phyloP scores from a whole-genome alignment of 2,329 filamentous ascomycete genomes.

The Fusarium bactridioides region DNA sequence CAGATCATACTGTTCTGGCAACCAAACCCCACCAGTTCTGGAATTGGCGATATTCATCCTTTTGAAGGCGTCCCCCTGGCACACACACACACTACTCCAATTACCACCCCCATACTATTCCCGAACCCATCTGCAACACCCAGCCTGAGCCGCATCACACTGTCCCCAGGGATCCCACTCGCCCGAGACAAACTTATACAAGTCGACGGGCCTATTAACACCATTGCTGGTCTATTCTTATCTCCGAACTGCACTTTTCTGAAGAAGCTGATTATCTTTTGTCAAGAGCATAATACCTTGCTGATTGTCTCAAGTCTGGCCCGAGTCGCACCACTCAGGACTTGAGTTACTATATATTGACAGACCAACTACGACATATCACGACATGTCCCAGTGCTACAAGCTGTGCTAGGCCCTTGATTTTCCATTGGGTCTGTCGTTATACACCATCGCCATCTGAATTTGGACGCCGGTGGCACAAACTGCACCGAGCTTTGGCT shows the following conservation, averaged over 20 bases:
- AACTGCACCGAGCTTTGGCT: neutral
- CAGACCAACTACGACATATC: neutral
- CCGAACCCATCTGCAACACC: conserved; percentile 1
- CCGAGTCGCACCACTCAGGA: neutral
- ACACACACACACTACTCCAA: neutral
- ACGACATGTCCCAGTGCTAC: conserved; percentile 23
- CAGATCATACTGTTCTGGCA: neutral
- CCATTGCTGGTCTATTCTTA: neutral
- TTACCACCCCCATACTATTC: conserved; percentile 12
- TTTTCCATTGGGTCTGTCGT: neutral
- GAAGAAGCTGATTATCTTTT: neutral
- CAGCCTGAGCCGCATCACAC: conserved; percentile 11
- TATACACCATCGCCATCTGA: neutral
- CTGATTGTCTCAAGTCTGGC: neutral
- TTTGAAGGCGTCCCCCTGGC: neutral
- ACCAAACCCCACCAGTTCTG: neutral
- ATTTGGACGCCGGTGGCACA: neutral
- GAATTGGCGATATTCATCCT: conserved; percentile 6
- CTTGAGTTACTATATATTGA: neutral
- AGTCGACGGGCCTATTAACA: neutral
- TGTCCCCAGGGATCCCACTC: neutral
- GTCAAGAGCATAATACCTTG: neutral
- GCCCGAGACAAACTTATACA: conserved; percentile 1
- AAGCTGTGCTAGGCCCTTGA: neutral
- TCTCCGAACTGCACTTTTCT: neutral